Evolutionary conservation across 2,329 filamentous ascomycete species (phyloP), one percentile per base, ranked within the genome.

Genomic region (Clarireedia hainanense): DNA sequence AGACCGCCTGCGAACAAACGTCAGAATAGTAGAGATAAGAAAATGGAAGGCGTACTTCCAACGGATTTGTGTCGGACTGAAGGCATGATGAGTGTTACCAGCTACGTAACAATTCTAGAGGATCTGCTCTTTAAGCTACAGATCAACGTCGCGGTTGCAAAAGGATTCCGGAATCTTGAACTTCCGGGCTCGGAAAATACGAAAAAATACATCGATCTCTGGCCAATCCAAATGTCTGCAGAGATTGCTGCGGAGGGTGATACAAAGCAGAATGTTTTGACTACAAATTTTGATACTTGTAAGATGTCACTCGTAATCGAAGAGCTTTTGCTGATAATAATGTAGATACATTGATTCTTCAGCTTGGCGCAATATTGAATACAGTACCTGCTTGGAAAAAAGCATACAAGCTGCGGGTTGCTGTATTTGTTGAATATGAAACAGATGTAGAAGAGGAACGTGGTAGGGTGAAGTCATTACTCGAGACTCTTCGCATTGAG

Each of bases 141-240:
- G 53, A 84, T 94, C 57, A 95, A 95, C 64, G 88, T 95, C 26
- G 90, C 89, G 1, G 79, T 95, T 40, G 90, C 87, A 0, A 89
- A 88, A 66, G 89, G 89, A 0, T 95, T 95, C 61, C 83, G 89
- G 52, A 73, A 81, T 1, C 74, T 95, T 1, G 87, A 94, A 65
- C 80, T 89, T 0, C 90, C 90, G 0, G 76, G 80, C 20, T 69
- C 76, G 0, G 56, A 64, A 5, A 81, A 85, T 52, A 75, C 74
- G 4, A 92, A 92, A 67, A 88, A 84, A 65, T 92, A 86, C 65
- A 89, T 95, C 59, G 90, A 95, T 65, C 73, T 95, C 4, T 95
- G 90, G 90, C 90, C 90, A 0, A 94, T 95, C 52, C 91, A 95
- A 62, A 95, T 95, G 89, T 92, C 89, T 5, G 89, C 89, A 1